phyloP scores from a whole-genome alignment of 2,329 filamentous ascomycete genomes.

The Diaporthe velutina region DNA sequence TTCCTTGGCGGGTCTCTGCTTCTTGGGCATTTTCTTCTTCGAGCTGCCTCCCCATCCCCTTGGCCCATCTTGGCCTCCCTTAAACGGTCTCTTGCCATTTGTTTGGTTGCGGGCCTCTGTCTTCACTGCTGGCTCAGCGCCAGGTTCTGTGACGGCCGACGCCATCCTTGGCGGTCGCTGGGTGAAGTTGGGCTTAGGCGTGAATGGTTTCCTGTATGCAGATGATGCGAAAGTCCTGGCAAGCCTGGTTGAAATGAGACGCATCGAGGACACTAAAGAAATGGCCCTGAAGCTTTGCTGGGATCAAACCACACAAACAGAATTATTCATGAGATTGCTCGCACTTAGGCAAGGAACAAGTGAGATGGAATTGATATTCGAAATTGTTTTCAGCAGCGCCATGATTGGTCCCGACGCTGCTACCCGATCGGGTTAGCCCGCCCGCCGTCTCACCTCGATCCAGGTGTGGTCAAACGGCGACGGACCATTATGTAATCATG shows the following conservation, averaged over 20 bases:
- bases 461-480: not conserved
- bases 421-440: slow-evolving; percentile 22
- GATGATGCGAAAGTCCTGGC: slow-evolving; percentile 25
- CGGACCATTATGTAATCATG: slow-evolving; percentile 16
- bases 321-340: not conserved
- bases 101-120: not conserved
- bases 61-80: slow-evolving; percentile 7
- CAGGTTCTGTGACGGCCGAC: slow-evolving; percentile 6
- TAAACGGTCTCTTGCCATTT: slow-evolving; percentile 34
- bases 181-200: not conserved
- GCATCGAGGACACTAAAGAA: slow-evolving; percentile 9
- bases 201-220: slow-evolving; percentile 4
- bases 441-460: not conserved
- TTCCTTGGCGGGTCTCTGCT: slow-evolving; percentile 64
- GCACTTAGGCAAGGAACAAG: not conserved
- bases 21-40: slow-evolving; percentile 70
- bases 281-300: not conserved
- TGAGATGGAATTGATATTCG: slow-evolving; percentile 34
- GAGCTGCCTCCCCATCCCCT: slow-evolving; percentile 43
- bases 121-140: slow-evolving; percentile 20
- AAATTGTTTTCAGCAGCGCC: slow-evolving; percentile 35
- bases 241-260: not conserved
- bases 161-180: slow-evolving; percentile 18
- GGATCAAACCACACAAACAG: not conserved
- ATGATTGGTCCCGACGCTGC: slow-evolving; percentile 30